phyloP scores from a whole-genome alignment of 2,329 filamentous ascomycete genomes.

The Penicillium sp. region DNA sequence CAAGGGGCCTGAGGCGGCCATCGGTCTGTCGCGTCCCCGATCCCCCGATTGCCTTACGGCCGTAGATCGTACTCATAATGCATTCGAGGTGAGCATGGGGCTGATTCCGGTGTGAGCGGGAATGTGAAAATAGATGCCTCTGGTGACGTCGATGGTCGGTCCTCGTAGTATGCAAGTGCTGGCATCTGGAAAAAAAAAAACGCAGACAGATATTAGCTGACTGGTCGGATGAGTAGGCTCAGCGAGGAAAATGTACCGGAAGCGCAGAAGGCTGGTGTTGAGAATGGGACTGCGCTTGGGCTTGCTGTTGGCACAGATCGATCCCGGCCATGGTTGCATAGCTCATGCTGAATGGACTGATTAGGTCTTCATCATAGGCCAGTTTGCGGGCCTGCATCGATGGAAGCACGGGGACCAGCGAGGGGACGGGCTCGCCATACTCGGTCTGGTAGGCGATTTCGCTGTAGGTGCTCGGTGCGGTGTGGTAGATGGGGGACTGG shows the following conservation, averaged over 20 bases:
- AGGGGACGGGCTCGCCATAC: constrained; percentile 43
- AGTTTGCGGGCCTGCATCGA: constrained; percentile 52
- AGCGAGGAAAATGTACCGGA: constrained; percentile 46
- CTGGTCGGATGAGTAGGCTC: constrained; percentile 32
- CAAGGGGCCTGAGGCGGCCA: not conserved
- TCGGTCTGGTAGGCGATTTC: constrained; percentile 39
- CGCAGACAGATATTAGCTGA: constrained; percentile 23
- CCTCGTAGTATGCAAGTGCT: constrained; percentile 36
- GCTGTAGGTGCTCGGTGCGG: constrained; percentile 33
- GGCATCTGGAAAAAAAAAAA: constrained; percentile 23
- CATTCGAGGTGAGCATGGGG: constrained; percentile 42
- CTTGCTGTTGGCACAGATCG: constrained; percentile 45
- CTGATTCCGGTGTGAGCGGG: constrained; percentile 45
- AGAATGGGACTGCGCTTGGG: constrained; percentile 33
- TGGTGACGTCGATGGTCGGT: constrained; percentile 45
- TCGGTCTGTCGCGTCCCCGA: not conserved
- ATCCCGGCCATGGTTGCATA: constrained; percentile 61
- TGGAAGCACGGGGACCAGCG: constrained; percentile 47
- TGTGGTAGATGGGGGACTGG: constrained; percentile 38
- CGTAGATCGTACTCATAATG: constrained; percentile 28
- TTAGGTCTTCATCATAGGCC: constrained; percentile 56
- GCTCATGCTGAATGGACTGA: constrained; percentile 61
- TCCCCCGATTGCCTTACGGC: constrained; percentile 6
- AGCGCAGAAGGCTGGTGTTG: constrained; percentile 32
- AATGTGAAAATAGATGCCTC: constrained; percentile 40